phyloP scores from a whole-genome alignment of 2,329 filamentous ascomycete genomes.

The Fusarium musae region DNA sequence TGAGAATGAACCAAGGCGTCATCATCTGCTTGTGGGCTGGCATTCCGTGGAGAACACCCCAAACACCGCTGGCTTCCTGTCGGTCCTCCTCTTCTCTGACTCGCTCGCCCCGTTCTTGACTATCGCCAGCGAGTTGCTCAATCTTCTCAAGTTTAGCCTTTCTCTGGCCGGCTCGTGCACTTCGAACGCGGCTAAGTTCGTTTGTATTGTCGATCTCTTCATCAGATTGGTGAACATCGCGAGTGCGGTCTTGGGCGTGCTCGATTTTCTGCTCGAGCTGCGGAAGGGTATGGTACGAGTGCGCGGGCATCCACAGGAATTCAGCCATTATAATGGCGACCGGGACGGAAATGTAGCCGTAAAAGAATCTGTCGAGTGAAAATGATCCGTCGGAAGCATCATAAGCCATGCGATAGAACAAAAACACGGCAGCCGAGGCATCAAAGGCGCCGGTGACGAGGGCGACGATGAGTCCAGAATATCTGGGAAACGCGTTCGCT shows the following conservation, averaged over 20 bases:
- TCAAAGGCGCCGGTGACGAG: slow-evolving; percentile 85
- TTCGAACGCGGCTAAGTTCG: slow-evolving; percentile 56
- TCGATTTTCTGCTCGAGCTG: slow-evolving; percentile 56
- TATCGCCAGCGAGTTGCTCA: slow-evolving; percentile 69
- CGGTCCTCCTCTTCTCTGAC: slow-evolving; percentile 67
- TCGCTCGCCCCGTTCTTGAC: slow-evolving; percentile 65
- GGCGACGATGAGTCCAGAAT: slow-evolving; percentile 79
- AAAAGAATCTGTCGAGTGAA: slow-evolving; percentile 54
- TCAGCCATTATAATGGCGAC: slow-evolving; percentile 52
- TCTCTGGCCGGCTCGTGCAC: slow-evolving; percentile 60
- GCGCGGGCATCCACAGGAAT: slow-evolving; percentile 52
- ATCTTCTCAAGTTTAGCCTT: slow-evolving; percentile 70
- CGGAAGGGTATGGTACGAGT: slow-evolving; percentile 52
- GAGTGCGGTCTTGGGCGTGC: slow-evolving; percentile 48
- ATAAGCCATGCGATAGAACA: slow-evolving; percentile 77
- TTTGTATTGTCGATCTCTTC: slow-evolving; percentile 60
- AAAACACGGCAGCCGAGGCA: slow-evolving; percentile 80
- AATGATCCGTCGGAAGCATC: slow-evolving; percentile 60
- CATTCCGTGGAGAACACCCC: slow-evolving; percentile 76
- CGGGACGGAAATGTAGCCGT: slow-evolving; percentile 52
- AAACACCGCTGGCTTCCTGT: slow-evolving; percentile 71
- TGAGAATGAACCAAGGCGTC: slow-evolving; percentile 77
- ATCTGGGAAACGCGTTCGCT: slow-evolving; percentile 80
- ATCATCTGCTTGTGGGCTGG: slow-evolving; percentile 72
- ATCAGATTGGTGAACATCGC: slow-evolving; percentile 64